Conservation (phyloP, 1,284 basidiomycete species). For the Malassezia globosa region DNA sequence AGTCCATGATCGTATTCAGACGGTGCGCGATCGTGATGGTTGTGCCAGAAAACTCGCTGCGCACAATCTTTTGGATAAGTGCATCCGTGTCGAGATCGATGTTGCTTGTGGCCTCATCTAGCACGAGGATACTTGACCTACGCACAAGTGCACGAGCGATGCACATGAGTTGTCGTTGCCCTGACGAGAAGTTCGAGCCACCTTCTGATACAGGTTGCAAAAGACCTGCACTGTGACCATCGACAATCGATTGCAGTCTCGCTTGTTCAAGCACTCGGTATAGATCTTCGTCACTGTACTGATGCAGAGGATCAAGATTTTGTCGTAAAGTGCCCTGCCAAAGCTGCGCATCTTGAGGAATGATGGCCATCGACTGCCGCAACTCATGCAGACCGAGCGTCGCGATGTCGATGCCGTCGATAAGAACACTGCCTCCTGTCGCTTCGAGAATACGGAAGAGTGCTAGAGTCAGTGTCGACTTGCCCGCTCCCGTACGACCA, state of each 20-base stretch:
- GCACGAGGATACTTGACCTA: conserved; percentile 67
- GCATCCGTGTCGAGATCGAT: conserved; percentile 79
- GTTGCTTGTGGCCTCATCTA: conserved; percentile 64
- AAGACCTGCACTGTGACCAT: conserved; percentile 60
- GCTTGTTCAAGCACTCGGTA: conserved; percentile 70
- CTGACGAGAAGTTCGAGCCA: conserved; percentile 65
- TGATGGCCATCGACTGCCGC: conserved; percentile 60
- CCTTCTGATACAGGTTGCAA: conserved; percentile 69
- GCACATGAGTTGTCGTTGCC: conserved; percentile 56
- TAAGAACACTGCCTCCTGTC: conserved; percentile 61
- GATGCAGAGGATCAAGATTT: conserved; percentile 66
- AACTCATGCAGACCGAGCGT: conserved; percentile 70
- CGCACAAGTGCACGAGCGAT: conserved; percentile 44
- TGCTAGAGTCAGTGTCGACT: conserved; percentile 61
- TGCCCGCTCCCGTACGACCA: conserved; percentile 85
- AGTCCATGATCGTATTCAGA: conserved; percentile 80
- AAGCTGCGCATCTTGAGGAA: conserved; percentile 63
- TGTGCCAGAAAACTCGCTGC: conserved; percentile 49
- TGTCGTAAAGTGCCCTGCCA: conserved; percentile 77
- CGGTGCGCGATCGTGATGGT: conserved; percentile 56
- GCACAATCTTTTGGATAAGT: conserved; percentile 69
- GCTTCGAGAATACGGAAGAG: conserved; percentile 55
- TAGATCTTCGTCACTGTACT: conserved; percentile 62
- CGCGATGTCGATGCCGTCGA: conserved; percentile 73
- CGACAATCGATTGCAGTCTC: conserved; percentile 60